Conservation (phyloP, 768 basidiomycete genomes). For the Mycena vulgaris region DNA sequence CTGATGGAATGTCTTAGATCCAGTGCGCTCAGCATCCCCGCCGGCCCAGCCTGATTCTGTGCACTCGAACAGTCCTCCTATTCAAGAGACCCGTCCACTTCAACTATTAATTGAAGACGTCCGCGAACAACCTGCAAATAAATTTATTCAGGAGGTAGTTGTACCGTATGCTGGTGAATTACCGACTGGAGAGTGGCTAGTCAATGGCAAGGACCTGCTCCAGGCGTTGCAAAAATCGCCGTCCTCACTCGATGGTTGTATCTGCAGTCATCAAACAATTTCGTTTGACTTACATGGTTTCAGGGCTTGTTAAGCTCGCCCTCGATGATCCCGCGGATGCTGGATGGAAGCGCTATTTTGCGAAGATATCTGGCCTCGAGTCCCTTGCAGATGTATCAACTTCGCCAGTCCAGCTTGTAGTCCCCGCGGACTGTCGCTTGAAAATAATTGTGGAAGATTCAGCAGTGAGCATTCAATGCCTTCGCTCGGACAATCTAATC, state of each 20-base stretch:
- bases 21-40: too few species aligned
- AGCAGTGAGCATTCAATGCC: neutral
- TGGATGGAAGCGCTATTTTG: conserved; percentile 15
- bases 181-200: neutral
- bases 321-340: neutral
- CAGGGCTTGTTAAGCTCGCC: neutral
- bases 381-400: neutral
- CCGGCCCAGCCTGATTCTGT: too few species aligned
- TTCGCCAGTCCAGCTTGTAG: neutral
- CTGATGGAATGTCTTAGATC: too few species aligned
- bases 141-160: neutral
- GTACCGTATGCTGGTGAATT: neutral
- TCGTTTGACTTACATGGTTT: neutral
- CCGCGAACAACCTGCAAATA: neutral
- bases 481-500: neutral
- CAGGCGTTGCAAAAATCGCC: neutral
- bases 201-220: neutral
- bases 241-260: neutral
- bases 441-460: conserved; percentile 2
- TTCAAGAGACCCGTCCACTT: neutral
- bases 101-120: conserved; percentile 2
- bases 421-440: neutral
- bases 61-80: neutral
- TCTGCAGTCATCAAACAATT: too few species aligned
- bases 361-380: neutral